Percentiles rank a stretch among this genome's conserved stretches.
Conservation (phyloP, 345 rosid genomes). For the Aegle marmelos region DNA sequence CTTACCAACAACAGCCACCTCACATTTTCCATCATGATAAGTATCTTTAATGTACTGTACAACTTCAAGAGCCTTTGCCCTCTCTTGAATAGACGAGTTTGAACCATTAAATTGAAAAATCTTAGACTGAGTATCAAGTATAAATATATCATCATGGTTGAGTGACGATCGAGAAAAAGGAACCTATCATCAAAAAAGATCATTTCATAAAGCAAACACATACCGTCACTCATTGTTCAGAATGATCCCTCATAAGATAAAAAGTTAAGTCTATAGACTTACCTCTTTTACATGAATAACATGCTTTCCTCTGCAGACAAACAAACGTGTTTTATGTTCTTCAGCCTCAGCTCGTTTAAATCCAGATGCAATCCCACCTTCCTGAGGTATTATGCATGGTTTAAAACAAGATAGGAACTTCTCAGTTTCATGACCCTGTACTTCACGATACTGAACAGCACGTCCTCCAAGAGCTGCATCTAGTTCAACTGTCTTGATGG, state of each 20-base stretch:
- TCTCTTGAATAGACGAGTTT: slow-evolving; percentile 94
- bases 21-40: slow-evolving; percentile 95
- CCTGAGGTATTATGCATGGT: slow-evolving; percentile 94
- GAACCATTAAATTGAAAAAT: slow-evolving; percentile 97
- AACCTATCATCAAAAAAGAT: slow-evolving; percentile 49
- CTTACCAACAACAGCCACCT: slow-evolving; percentile 91
- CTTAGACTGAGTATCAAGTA: slow-evolving; percentile 88
- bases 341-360: slow-evolving; percentile 75
- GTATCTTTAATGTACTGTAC: slow-evolving; percentile 96
- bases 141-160: slow-evolving; percentile 92
- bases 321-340: slow-evolving; percentile 76
- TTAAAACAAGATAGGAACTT: slow-evolving; percentile 93
- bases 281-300: slow-evolving; percentile 95
- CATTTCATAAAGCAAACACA: slow-evolving; percentile 9
- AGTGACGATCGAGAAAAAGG: slow-evolving; percentile 91
- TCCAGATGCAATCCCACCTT: slow-evolving; percentile 92
- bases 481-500: slow-evolving; percentile 85
- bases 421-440: slow-evolving; percentile 92
- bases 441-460: slow-evolving; percentile 98
- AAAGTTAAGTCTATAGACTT: slow-evolving; percentile 28
- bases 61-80: slow-evolving; percentile 98
- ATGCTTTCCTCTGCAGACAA: slow-evolving; percentile 92
- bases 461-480: slow-evolving; percentile 99
- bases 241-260: neutral
- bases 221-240: neutral